Evolutionary conservation across 495 filamentous ascomycete species (phyloP).

Genomic region (Penicillium malachiteum): DNA sequence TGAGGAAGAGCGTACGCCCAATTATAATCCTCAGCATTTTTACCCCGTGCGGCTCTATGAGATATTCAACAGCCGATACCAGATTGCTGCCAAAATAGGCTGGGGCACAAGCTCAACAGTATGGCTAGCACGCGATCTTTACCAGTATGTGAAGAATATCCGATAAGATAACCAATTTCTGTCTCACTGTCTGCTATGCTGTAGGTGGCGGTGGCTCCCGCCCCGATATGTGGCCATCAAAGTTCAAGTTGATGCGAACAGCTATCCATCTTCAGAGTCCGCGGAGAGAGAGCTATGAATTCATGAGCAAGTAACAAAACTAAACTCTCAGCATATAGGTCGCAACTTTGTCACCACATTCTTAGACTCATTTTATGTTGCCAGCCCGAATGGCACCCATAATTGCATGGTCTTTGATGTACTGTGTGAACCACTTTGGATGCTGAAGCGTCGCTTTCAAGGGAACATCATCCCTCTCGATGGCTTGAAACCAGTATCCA

Average conservation of each 20-base stretch:
- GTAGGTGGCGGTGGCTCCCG: conserved; percentile 27
- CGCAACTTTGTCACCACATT: conserved; percentile 21
- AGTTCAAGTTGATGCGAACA: conserved; percentile 16
- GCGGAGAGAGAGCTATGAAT: conserved; percentile 29
- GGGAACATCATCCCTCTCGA: conserved; percentile 54
- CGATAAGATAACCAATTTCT: conserved; percentile 1
- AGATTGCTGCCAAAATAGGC: conserved; percentile 39
- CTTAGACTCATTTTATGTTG: conserved; percentile 27
- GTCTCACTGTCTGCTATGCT: background rate
- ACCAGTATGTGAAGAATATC: conserved; percentile 21
- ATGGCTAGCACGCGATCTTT: conserved; percentile 37
- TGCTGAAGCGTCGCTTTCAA: conserved; percentile 10
- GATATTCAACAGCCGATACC: conserved; percentile 33
- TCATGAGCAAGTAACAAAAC: conserved; percentile 20
- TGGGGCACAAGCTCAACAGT: conserved; percentile 35
- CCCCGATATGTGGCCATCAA: conserved; percentile 29
- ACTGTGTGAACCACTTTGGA: conserved; percentile 29
- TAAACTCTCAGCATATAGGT: conserved; percentile 3
- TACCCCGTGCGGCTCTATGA: conserved; percentile 37
- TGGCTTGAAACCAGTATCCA: conserved; percentile 79
- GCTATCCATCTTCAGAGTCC: conserved; percentile 17
- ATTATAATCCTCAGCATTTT: conserved; percentile 33
- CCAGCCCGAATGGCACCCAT: conserved; percentile 25
- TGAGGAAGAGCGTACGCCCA: conserved; percentile 40
- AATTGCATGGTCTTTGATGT: conserved; percentile 32